Conservation (phyloP, 2,329 filamentous ascomycete genomes). For the Curvularia hawaiiensis region DNA sequence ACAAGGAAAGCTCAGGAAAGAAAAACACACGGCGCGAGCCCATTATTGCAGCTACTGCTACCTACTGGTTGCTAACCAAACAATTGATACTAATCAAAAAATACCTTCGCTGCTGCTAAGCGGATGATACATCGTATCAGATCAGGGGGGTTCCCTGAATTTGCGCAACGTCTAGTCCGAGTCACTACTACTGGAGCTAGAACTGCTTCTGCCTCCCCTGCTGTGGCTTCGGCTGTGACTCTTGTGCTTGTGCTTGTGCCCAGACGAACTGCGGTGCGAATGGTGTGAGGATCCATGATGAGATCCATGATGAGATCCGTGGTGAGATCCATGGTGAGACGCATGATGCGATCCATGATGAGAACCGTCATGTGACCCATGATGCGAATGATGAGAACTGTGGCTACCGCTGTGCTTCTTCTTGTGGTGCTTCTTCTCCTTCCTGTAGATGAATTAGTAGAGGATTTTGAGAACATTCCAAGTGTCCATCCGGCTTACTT, state of each 20-base stretch:
- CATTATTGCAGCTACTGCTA: neutral
- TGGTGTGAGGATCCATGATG: slow-evolving; percentile 30
- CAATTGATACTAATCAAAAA: neutral
- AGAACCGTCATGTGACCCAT: slow-evolving; percentile 32
- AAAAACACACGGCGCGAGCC: no score
- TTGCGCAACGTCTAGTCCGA: slow-evolving; percentile 35
- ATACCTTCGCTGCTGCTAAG: neutral
- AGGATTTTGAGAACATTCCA: neutral
- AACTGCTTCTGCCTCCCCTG: slow-evolving; percentile 38
- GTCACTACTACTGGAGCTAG: slow-evolving; percentile 40
- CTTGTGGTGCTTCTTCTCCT: slow-evolving; percentile 42
- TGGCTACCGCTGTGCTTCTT: slow-evolving; percentile 46
- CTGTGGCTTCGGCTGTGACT: slow-evolving; percentile 42
- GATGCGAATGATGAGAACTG: slow-evolving; percentile 27
- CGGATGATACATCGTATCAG: neutral
- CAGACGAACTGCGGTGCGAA: slow-evolving; percentile 9
- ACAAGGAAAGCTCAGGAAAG: neutral
- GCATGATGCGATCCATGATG: slow-evolving; percentile 34
- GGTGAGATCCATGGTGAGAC: slow-evolving; percentile 33
- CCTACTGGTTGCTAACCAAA: neutral
- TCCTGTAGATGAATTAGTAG: slow-evolving; percentile 17
- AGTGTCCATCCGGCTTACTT: slow-evolving; percentile 36
- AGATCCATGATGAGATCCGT: slow-evolving; percentile 38
- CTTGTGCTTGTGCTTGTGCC: slow-evolving; percentile 28
- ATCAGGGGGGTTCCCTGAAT: neutral